Base-by-base conservation (phyloP, 805 yeast species). In the Pichia occidentalis region DNA sequence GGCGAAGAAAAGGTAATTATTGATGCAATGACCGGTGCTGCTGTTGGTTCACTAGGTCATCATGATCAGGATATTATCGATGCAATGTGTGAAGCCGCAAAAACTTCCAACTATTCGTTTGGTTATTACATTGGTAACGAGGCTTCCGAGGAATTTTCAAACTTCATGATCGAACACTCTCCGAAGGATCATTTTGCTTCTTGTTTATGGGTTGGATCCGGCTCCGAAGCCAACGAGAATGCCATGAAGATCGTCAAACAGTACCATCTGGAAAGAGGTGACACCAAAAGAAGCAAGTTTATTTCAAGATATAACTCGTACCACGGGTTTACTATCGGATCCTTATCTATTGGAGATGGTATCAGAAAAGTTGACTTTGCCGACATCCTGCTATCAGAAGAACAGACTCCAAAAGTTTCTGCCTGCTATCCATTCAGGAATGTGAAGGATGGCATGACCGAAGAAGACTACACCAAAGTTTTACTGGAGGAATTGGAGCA, bases 221-320 rank as follows among this genome's bases (percentile, higher is more conserved):
- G 94, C 36, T 70, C 87, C 16, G 90, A 81, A 57, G 85, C 90
- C 32, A 81, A 81, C 51, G 90, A 81, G 54, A 85, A 85, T 24
- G 87, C 87, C 4, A 57, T 81, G 51, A 81, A 82, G 56, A 80
- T 82, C 52, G 82, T 82, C 19, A 59, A 62, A 46, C 74, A 70
- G 50, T 69, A 69, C 47, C 64, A 59, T 44, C 48, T 62, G 34
- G 75, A 70, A 50, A 61, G 54, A 18, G 68, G 69, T 24, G 67
- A 65, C 40, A 53, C 61, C 7, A 54, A 59, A 29, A 65, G 71
- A 49, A 47, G 50, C 45, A 64, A 67, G 40, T 60, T 64, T 37
- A 68, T 72, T 33, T 61, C 72, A 4, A 62, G 76, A 50, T 52
- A 57, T 24, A 59, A 57, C 40, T 60, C 74, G 6, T 71, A 71